These are phyloP conservation scores for Tolypocladium capitatum DNA, from an alignment of 2,329 filamentous ascomycete genomes.

Conservation along the genomic window DNA sequence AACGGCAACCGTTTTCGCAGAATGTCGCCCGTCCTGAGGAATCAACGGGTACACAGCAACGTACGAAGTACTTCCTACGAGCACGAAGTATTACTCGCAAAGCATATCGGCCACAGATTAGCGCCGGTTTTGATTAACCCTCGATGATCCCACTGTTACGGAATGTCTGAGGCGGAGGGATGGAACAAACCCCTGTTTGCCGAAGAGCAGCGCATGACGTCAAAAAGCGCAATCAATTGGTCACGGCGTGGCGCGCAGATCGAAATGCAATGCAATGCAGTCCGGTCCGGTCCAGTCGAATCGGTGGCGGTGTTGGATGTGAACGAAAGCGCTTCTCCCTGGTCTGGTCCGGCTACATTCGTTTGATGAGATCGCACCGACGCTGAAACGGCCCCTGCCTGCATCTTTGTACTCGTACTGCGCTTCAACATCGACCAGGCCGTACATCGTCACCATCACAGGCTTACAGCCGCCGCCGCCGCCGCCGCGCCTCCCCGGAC, in stretches of 20 bases:
- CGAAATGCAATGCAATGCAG: too few relatives aligned
- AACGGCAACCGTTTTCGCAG: too few relatives aligned
- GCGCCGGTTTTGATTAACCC: too few relatives aligned
- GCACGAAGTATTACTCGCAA: too few relatives aligned
- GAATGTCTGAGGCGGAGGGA: neutral
- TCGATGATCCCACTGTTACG: neutral
- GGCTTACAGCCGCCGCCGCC: too few relatives aligned
- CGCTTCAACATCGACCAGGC: too few relatives aligned
- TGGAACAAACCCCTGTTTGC: neutral
- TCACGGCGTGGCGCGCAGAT: neutral
- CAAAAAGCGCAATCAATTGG: neutral
- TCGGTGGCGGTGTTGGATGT: neutral
- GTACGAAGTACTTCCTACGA: too few relatives aligned
- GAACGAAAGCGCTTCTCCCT: neutral
- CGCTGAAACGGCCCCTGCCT: constrained; percentile 3
- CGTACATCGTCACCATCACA: neutral
- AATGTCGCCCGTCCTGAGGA: too few relatives aligned
- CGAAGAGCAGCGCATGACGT: neutral
- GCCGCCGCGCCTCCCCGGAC: neutral
- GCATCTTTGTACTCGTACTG: too few relatives aligned
- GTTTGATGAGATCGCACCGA: neutral
- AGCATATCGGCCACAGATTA: too few relatives aligned
- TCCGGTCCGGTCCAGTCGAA: too few relatives aligned
- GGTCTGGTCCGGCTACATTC: neutral
- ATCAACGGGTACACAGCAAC: too few relatives aligned